phyloP scores from a whole-genome alignment of 1,284 basidiomycete species.

The Trametes polyzona region DNA sequence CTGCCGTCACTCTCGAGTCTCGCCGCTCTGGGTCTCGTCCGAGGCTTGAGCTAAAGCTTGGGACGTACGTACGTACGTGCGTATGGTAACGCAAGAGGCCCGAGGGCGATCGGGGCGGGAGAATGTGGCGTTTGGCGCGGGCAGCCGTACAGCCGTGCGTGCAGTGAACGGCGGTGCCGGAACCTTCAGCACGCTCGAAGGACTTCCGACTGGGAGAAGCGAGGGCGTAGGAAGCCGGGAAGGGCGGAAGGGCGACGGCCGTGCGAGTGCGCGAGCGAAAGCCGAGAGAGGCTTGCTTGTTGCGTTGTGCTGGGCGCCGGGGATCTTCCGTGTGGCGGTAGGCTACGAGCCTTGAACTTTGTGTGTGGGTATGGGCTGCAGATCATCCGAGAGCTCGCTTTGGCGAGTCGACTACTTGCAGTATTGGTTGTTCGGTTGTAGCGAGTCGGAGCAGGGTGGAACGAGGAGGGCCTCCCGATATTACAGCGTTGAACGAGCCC shows the following conservation, averaged over 20 bases:
- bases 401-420: too few relatives aligned
- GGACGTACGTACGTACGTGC: too few relatives aligned
- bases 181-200: not conserved
- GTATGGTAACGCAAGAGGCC: too few relatives aligned
- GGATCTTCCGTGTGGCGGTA: not conserved
- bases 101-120: not conserved
- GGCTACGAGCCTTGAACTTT: not conserved
- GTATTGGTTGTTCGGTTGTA: too few relatives aligned
- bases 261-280: not conserved
- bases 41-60: too few relatives aligned
- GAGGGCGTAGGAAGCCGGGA: not conserved
- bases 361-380: not conserved
- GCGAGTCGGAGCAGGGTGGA: too few relatives aligned
- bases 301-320: not conserved
- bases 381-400: not conserved
- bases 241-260: not conserved
- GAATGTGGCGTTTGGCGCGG: conserved; percentile 4
- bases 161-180: too few relatives aligned
- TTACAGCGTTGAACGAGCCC: too few relatives aligned
- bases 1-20: too few relatives aligned
- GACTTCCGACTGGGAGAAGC: not conserved
- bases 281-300: not conserved
- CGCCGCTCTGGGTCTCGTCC: too few relatives aligned
- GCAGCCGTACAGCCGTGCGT: too few relatives aligned
- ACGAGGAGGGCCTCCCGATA: too few relatives aligned